Conservation (phyloP, 2,329 filamentous ascomycete genomes). For the Sporothrix phasma region DNA sequence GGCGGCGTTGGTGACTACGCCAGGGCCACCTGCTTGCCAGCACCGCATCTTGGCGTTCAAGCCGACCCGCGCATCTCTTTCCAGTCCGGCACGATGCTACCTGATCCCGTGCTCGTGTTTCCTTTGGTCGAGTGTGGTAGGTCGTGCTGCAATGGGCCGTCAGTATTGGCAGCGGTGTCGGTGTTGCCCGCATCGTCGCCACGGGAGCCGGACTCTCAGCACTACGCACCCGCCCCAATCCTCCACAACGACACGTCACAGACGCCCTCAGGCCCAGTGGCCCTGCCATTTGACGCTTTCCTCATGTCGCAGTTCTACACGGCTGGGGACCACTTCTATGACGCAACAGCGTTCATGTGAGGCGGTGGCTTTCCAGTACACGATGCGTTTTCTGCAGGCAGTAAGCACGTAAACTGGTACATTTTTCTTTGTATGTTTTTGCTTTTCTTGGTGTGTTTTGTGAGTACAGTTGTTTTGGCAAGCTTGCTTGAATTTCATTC, state of each 20-base stretch:
- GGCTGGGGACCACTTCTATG: not conserved
- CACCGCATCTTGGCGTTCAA: not conserved
- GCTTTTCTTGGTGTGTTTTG: no score
- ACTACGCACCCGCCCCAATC: not conserved
- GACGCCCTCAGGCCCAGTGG: not conserved
- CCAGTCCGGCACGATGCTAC: not conserved
- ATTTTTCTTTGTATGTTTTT: not conserved
- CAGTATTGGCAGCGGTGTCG: not conserved
- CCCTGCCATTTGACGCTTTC: not conserved
- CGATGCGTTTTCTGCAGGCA: not conserved
- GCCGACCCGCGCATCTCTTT: not conserved
- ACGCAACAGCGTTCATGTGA: not conserved
- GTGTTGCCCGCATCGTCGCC: not conserved
- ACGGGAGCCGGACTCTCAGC: not conserved
- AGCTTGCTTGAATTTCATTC: not conserved
- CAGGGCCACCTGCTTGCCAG: not conserved
- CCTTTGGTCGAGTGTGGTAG: not conserved
- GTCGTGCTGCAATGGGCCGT: not conserved
- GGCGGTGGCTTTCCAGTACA: not conserved
- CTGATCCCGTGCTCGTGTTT: not conserved
- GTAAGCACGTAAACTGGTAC: not conserved
- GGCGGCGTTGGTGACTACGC: not conserved
- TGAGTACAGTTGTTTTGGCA: no score
- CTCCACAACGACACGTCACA: not conserved
- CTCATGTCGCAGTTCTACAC: not conserved